Evolutionary conservation across 495 filamentous ascomycete genomes (phyloP), one percentile per base, ranked within the genome.

Genomic region (Haplographium delicatum): DNA sequence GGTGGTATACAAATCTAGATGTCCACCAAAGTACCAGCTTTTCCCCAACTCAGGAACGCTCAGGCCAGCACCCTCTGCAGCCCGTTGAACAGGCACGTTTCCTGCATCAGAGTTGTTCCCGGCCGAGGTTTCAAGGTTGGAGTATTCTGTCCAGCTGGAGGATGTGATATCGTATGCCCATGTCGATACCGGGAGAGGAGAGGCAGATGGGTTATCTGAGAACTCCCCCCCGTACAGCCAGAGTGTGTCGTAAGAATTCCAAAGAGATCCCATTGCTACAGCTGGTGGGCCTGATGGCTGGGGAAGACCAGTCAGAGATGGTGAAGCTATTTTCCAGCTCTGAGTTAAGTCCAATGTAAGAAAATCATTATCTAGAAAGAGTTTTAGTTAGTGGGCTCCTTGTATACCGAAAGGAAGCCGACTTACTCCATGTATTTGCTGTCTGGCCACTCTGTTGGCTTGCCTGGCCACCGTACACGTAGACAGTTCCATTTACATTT

Each of bases 21-120:
- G 86, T 0, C 85, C 85, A 23, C 84, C 85, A 63, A 89, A 89
- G 61, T 86, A 89, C 71, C 76, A 89, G 9, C 82, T 83, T 44
- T 82, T 52, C 0, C 82, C 85, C 6, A 88, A 61, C 25, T 83
- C 77, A 13, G 83, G 74, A 7, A 88, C 77, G 42, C 76, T 85
- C 15, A 85, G 59, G 1, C 84, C 84, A 11, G 86, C 81, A 23
- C 85, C 85, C 60, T 89, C 85, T 15, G 82, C 85, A 1, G 82
- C 68, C 22, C 84, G 68, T 53, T 87, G 75, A 3, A 86, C 66
- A 1, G 72, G 68, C 9, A 71, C 62, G 24, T 70, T 72, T 22
- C 67, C 81, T 2, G 59, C 64, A 19, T 72, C 73, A 5, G 81
- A 79, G 54, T 74, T 74, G 26, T 79, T 75, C 30, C 83, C 83